Conservation (phyloP, 2,329 filamentous ascomycete species). For the Alternaria alternata region DNA sequence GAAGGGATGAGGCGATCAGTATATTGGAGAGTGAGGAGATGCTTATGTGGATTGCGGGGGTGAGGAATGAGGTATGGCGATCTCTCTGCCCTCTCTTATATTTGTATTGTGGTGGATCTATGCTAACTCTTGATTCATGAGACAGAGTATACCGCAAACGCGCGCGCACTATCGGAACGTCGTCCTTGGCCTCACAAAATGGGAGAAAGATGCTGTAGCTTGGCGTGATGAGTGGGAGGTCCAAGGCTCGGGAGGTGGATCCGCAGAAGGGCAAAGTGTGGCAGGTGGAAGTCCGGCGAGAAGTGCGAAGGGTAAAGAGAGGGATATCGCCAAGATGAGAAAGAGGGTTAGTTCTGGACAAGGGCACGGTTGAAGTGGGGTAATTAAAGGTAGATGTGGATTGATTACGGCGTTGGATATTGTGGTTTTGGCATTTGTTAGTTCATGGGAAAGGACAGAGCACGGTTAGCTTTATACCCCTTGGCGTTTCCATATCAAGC, state of each 20-base stretch:
- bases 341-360: conserved; percentile 20
- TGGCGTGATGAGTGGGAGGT: conserved; percentile 27
- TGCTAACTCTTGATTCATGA: not conserved
- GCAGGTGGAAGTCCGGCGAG: conserved; percentile 21
- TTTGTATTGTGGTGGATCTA: not conserved
- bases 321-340: conserved; percentile 20
- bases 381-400: fast-evolving
- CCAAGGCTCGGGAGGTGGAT: conserved; percentile 29
- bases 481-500: not conserved
- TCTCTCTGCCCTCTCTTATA: not conserved
- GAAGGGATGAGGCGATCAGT: conserved; percentile 39
- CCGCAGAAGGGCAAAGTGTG: conserved; percentile 1
- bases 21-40: conserved; percentile 49
- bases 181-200: conserved; percentile 17
- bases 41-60: conserved; percentile 46
- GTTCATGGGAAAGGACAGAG: not conserved
- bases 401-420: not conserved
- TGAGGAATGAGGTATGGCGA: conserved; percentile 44
- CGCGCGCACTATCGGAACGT: conserved; percentile 43
- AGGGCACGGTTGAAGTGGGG: not conserved
- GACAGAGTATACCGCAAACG: conserved; percentile 41
- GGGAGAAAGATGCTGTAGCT: conserved; percentile 3
- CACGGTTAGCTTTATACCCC: conserved; percentile 19
- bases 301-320: conserved; percentile 27
- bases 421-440: not conserved